phyloP scores from a whole-genome alignment of 495 filamentous ascomycete species.

The Lophiostoma macrostomum region DNA sequence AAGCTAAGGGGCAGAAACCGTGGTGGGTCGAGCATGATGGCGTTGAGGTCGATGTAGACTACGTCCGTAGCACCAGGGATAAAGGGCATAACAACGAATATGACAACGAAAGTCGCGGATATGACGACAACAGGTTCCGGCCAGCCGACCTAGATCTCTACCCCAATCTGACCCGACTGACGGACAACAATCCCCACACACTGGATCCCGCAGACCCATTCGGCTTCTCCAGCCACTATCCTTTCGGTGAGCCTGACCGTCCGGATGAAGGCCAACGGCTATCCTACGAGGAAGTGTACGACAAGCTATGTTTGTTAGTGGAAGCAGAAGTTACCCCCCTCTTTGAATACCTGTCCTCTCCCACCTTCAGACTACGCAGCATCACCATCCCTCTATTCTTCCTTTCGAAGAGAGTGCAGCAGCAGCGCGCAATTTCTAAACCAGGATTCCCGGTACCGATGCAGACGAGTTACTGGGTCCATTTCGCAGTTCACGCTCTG shows the following conservation, averaged over 20 bases:
- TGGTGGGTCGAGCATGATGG: constrained; percentile 8
- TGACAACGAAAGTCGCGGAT: constrained; percentile 23
- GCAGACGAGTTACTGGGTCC: constrained; percentile 20
- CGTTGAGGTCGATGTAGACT: constrained; percentile 4
- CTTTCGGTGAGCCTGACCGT: constrained; percentile 19
- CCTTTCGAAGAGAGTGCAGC: background rate
- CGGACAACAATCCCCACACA: background rate
- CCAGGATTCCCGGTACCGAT: constrained; percentile 8
- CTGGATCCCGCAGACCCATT: constrained; percentile 9
- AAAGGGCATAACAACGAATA: constrained; percentile 2
- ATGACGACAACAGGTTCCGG: constrained; percentile 27
- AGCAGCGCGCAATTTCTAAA: background rate
- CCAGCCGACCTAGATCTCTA: constrained; percentile 1
- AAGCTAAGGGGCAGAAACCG: background rate
- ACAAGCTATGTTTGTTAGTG: constrained; percentile 17
- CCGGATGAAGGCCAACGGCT: background rate
- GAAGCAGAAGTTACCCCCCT: constrained; percentile 20
- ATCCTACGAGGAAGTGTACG: constrained; percentile 3
- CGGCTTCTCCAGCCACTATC: constrained; percentile 16
- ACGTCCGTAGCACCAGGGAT: background rate
- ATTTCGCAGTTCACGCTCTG: constrained; percentile 19
- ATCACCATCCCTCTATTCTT: constrained; percentile 30
- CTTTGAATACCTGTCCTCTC: constrained; percentile 20
- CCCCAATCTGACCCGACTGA: no score
- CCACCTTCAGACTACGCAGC: constrained; percentile 14